These are phyloP conservation scores for Saccharomyces pastorianus DNA, from an alignment of 1,139 yeast genomes.

Conservation along the genomic window DNA sequence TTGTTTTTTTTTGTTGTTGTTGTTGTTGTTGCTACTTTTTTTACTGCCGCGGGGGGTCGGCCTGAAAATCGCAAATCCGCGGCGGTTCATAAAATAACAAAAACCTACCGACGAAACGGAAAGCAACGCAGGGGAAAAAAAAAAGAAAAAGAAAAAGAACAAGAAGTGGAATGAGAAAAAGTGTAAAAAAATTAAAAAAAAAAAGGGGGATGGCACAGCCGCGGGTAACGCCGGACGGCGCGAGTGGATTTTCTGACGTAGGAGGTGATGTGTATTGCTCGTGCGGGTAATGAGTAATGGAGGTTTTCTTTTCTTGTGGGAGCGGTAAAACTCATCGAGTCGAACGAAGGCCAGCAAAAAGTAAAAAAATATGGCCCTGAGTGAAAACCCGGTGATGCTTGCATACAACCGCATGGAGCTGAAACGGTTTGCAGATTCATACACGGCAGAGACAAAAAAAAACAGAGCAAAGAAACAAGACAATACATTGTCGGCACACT, in stretches of 20 bases:
- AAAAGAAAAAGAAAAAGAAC: not conserved
- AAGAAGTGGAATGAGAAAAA: not conserved
- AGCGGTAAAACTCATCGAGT: not conserved
- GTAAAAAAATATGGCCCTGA: not conserved
- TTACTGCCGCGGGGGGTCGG: not conserved
- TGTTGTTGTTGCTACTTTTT: not conserved
- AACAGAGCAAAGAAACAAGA: not conserved
- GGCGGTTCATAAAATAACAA: not conserved
- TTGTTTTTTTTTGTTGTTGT: not conserved
- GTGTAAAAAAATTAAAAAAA: not conserved
- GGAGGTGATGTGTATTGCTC: not conserved
- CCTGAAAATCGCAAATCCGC: not conserved
- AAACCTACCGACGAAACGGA: not conserved
- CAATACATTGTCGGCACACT: not conserved
- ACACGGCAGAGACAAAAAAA: not conserved
- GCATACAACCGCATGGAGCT: not conserved
- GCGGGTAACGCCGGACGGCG: not conserved
- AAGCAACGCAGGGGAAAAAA: not conserved
- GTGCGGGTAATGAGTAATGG: not conserved
- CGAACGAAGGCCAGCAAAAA: not conserved
- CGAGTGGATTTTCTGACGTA: not conserved
- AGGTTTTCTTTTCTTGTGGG: not conserved
- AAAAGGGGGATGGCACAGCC: not conserved
- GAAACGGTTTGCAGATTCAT: not conserved
- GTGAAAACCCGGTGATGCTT: not conserved